phyloP scores from a whole-genome alignment of 73 alveolate genomes.

The Tetrahymena borealis region DNA sequence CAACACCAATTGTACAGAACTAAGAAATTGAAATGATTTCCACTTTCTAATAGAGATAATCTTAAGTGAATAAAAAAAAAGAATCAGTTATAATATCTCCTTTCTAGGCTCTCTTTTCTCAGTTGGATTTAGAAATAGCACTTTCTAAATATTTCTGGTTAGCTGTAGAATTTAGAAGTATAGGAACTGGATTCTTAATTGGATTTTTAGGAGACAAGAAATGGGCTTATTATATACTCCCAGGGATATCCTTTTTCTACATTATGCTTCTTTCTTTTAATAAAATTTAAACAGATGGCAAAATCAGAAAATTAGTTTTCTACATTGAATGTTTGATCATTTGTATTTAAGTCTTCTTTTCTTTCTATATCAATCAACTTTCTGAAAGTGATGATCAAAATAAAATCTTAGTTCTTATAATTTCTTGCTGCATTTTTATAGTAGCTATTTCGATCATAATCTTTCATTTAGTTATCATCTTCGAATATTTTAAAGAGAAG shows the following conservation, averaged over 20 bases:
- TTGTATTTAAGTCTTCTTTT: not conserved
- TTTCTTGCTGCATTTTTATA: not conserved
- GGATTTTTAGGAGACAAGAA: not conserved
- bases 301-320: not conserved
- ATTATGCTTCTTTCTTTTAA: not conserved
- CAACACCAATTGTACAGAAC: not conserved
- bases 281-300: not conserved
- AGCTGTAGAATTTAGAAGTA: not conserved
- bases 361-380: not conserved
- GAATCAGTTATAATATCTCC: not conserved
- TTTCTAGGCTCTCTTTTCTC: not conserved
- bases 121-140: not conserved
- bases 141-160: not conserved
- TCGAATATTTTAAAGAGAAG: not conserved
- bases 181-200: not conserved
- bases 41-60: not conserved
- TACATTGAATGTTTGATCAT: not conserved
- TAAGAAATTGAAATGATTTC: not conserved
- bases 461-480: not conserved
- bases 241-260: not conserved
- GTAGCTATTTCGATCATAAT: not conserved
- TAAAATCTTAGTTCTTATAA: not conserved
- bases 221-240: not conserved
- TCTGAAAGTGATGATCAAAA: not conserved
- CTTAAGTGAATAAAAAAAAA: not conserved